Evolutionary conservation across 139 green algal species (phyloP).

Genomic region (Chlamydomonas applanata): DNA sequence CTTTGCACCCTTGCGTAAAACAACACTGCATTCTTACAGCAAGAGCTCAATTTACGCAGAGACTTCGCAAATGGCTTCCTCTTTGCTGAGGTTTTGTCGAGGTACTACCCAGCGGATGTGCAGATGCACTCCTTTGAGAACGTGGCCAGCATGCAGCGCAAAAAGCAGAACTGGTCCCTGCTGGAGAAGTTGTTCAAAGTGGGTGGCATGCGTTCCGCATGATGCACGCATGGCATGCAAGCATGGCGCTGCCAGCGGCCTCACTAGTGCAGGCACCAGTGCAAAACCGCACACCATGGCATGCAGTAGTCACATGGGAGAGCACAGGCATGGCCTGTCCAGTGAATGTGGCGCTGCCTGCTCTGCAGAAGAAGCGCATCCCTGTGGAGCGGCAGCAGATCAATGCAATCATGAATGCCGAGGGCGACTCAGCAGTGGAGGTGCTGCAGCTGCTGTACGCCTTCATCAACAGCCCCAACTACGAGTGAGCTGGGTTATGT

Average conservation of each 20-base stretch:
- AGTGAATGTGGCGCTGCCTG: background rate
- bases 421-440: constrained; percentile 49
- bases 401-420: constrained; percentile 48
- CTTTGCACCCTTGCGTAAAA: background rate
- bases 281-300: too few relatives aligned
- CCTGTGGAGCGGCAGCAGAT: constrained; percentile 45
- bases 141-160: constrained; percentile 60
- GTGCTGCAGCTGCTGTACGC: constrained; percentile 52
- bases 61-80: constrained; percentile 65
- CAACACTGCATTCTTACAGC: background rate
- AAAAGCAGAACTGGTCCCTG: constrained; percentile 66
- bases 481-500: constrained; percentile 38
- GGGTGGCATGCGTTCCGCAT: background rate
- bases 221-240: too few relatives aligned
- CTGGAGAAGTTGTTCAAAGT: constrained; percentile 72
- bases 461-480: constrained; percentile 51
- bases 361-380: constrained; percentile 48
- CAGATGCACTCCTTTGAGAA: constrained; percentile 75
- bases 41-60: background rate
- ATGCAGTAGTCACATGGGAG: too few relatives aligned
- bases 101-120: constrained; percentile 67
- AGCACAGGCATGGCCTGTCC: too few relatives aligned
- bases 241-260: too few relatives aligned
- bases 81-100: constrained; percentile 64
- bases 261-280: too few relatives aligned